phyloP scores from a whole-genome alignment of 1,139 yeast species.

The Tardiomyces digboiensis region DNA sequence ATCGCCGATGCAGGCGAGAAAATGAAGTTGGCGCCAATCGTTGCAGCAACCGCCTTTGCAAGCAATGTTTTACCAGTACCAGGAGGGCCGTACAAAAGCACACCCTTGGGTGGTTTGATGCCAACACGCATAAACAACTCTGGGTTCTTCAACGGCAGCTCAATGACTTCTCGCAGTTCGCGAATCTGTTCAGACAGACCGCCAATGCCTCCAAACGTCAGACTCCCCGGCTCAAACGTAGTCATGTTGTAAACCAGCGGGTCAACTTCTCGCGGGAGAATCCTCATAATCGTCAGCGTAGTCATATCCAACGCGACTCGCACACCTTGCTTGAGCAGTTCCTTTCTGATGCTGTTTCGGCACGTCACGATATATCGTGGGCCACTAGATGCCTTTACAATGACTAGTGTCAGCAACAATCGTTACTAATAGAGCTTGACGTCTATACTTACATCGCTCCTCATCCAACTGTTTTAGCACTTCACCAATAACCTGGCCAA shows the following conservation, averaged over 20 bases:
- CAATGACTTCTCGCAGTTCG: conserved; percentile 96
- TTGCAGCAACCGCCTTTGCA: conserved; percentile 98
- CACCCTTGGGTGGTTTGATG: conserved; percentile 98
- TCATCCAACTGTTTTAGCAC: conserved; percentile 93
- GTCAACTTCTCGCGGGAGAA: conserved; percentile 96
- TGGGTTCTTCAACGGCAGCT: conserved; percentile 93
- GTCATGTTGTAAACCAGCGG: conserved; percentile 99
- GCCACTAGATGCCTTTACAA: conserved; percentile 95
- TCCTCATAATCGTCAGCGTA: conserved; percentile 94
- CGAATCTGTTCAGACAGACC: conserved; percentile 94
- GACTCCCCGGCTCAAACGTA: conserved; percentile 93
- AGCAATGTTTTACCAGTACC: conserved; percentile 96
- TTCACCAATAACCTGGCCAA: conserved; percentile 97
- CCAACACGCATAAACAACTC: conserved; percentile 95
- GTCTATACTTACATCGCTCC: too few species aligned
- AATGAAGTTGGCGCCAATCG: conserved; percentile 96
- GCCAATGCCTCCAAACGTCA: conserved; percentile 93
- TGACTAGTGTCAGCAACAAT: too few species aligned
- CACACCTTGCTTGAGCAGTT: conserved; percentile 81
- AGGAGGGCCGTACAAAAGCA: conserved; percentile 96
- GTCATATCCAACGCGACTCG: conserved; percentile 98
- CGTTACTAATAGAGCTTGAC: too few species aligned
- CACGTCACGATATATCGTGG: conserved; percentile 98
- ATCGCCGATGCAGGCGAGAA: conserved; percentile 98
- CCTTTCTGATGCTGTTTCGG: conserved; percentile 83